These are phyloP conservation scores for Aphanomyces invadans DNA, from an alignment of 352 stramenopile genomes.

Conservation along the genomic window DNA sequence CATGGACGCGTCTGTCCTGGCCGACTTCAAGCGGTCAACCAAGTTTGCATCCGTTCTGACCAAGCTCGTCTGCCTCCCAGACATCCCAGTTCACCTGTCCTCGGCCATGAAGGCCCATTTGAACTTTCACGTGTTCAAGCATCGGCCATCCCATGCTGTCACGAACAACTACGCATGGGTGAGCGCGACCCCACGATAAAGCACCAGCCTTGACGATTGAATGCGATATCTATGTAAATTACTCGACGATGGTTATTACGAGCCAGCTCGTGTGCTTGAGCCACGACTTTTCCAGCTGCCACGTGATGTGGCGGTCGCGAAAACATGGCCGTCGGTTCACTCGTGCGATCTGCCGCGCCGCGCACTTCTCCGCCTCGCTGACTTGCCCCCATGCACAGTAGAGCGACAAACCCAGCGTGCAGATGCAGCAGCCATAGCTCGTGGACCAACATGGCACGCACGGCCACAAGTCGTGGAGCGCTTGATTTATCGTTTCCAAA, in stretches of 20 bases:
- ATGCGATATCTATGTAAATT: not conserved
- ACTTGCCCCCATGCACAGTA: slow-evolving; percentile 75
- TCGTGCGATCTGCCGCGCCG: slow-evolving; percentile 56
- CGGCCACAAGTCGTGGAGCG: slow-evolving; percentile 74
- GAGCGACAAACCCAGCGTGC: slow-evolving; percentile 67
- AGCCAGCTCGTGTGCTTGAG: slow-evolving; percentile 58
- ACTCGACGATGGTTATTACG: slow-evolving; percentile 38
- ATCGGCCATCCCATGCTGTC: not conserved
- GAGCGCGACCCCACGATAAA: slow-evolving; percentile 1
- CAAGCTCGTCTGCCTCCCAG: not conserved
- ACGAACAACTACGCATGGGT: slow-evolving; percentile 1
- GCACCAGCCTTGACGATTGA: not conserved
- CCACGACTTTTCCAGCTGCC: slow-evolving; percentile 58
- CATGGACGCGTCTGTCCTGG: slow-evolving; percentile 49
- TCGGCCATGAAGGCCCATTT: not conserved
- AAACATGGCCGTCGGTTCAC: slow-evolving; percentile 68
- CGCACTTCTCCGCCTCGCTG: slow-evolving; percentile 52
- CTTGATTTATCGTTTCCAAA: slow-evolving; percentile 70
- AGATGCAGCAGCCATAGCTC: slow-evolving; percentile 75
- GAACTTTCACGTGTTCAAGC: slow-evolving; percentile 12
- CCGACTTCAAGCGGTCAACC: slow-evolving; percentile 36
- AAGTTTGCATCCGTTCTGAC: slow-evolving; percentile 45
- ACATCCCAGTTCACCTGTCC: not conserved
- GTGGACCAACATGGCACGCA: slow-evolving; percentile 75
- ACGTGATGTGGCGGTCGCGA: slow-evolving; percentile 44